Conservation (phyloP, 805 yeast genomes). For the Spencermartinsiella europaea region DNA sequence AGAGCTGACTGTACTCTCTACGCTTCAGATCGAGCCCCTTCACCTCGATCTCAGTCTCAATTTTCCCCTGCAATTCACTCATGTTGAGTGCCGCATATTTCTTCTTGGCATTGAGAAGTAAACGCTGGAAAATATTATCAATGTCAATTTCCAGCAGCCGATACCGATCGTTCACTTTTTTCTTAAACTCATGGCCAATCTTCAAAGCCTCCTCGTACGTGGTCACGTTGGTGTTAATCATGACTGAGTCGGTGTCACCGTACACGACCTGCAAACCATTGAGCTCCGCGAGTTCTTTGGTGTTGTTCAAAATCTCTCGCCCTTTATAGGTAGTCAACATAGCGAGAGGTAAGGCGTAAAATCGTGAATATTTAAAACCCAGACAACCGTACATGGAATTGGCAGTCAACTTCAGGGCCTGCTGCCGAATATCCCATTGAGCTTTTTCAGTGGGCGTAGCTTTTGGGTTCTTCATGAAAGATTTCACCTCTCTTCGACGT, state of each 20-base stretch:
- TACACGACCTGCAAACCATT: constrained; percentile 81
- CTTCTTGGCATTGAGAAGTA: constrained; percentile 89
- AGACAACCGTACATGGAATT: constrained; percentile 99
- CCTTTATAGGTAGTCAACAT: constrained; percentile 94
- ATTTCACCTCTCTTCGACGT: constrained; percentile 90
- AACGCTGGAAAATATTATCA: constrained; percentile 83
- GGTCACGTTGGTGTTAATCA: constrained; percentile 86
- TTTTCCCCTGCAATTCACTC: constrained; percentile 50
- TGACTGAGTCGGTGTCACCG: constrained; percentile 98
- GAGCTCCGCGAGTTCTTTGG: constrained; percentile 86
- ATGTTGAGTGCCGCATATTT: constrained; percentile 91
- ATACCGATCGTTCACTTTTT: constrained; percentile 82
- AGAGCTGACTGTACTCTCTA: constrained; percentile 90
- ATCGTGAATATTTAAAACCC: constrained; percentile 86
- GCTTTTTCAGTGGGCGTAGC: constrained; percentile 51
- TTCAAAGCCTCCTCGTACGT: constrained; percentile 65
- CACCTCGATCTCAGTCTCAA: constrained; percentile 65
- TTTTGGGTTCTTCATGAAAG: constrained; percentile 68
- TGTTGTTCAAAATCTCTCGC: constrained; percentile 88
- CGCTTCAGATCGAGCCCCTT: constrained; percentile 97
- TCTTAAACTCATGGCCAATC: constrained; percentile 82
- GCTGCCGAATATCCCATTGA: constrained; percentile 93
- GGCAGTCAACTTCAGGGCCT: constrained; percentile 92
- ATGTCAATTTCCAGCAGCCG: constrained; percentile 85
- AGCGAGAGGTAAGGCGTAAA: constrained; percentile 93